Percentiles rank a stretch among this genome's conserved stretches.
phyloP scores from a whole-genome alignment of 257 asterid species.

The Cruciata laevipes region DNA sequence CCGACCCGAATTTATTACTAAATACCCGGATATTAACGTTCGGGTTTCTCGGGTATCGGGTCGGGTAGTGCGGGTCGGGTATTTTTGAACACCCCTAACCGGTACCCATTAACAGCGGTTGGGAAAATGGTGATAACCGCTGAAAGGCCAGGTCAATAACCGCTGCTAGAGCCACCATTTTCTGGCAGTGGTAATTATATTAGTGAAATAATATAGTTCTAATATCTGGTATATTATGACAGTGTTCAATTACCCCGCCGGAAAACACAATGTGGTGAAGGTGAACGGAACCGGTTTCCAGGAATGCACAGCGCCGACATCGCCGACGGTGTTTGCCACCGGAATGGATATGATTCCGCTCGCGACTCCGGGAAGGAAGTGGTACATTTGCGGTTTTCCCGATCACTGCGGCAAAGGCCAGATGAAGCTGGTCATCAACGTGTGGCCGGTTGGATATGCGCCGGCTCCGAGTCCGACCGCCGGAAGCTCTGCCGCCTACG shows the following conservation, averaged over 20 bases:
- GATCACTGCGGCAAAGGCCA: constrained; percentile 22
- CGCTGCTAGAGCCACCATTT: too few species aligned
- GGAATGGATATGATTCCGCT: constrained; percentile 17
- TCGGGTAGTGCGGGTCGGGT: too few species aligned
- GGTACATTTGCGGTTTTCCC: constrained; percentile 27
- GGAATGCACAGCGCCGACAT: background rate
- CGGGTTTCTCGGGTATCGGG: too few species aligned
- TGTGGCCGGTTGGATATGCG: constrained; percentile 6
- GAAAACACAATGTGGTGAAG: constrained; percentile 28
- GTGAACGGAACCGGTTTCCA: constrained; percentile 15
- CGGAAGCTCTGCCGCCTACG: background rate
- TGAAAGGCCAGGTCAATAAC: too few species aligned
- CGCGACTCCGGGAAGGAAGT: constrained; percentile 21
- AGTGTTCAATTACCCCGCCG: constrained; percentile 26
- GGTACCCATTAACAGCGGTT: too few species aligned
- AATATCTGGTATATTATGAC: background rate
- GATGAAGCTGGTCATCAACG: constrained; percentile 35
- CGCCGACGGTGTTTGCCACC: background rate
- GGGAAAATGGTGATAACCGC: too few species aligned
- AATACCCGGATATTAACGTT: too few species aligned
- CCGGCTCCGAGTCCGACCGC: background rate
- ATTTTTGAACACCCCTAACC: too few species aligned
- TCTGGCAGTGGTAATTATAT: too few species aligned
- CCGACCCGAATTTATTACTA: too few species aligned
- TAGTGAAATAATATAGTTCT: too few species aligned